A percentile compares a stretch with the other conserved stretches of the same genome.
These are phyloP conservation scores for Diaporthe sp. DNA, from an alignment of 2,329 filamentous ascomycete species.

Conservation along the genomic window DNA sequence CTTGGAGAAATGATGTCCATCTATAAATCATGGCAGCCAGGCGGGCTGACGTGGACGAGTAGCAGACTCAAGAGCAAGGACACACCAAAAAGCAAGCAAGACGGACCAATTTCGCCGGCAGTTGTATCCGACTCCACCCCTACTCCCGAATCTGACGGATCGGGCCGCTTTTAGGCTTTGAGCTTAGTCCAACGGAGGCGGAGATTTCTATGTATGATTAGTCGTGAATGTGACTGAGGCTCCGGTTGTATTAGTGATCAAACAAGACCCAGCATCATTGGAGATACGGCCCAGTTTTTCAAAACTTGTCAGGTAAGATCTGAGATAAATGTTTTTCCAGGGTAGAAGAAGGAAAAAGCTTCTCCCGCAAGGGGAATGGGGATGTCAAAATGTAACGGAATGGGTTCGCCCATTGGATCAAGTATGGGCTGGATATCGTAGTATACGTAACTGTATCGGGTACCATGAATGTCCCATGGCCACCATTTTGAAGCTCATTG, in stretches of 20 bases:
- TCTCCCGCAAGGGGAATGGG: no score
- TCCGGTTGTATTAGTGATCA: slow-evolving; percentile 22
- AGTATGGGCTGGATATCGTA: not conserved
- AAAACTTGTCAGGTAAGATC: not conserved
- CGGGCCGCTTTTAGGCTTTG: not conserved
- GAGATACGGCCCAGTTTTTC: not conserved
- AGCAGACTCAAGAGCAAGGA: not conserved
- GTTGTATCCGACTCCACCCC: not conserved
- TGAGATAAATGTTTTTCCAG: not conserved
- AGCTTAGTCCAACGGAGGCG: not conserved
- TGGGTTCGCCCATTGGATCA: not conserved
- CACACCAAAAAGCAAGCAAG: not conserved
- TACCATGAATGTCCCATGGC: not conserved
- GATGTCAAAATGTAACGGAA: no score
- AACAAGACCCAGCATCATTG: not conserved
- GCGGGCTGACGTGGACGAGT: not conserved
- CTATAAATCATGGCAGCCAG: not conserved
- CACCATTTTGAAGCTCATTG: not conserved
- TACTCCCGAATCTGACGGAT: not conserved
- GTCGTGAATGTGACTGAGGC: not conserved
- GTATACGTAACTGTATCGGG: not conserved
- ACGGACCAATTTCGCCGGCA: not conserved
- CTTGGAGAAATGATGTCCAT: not conserved
- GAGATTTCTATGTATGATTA: not conserved
- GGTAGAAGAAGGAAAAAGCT: no score